phyloP scores from a whole-genome alignment of 306 rosid species.

The Mimosa bimucronata region DNA sequence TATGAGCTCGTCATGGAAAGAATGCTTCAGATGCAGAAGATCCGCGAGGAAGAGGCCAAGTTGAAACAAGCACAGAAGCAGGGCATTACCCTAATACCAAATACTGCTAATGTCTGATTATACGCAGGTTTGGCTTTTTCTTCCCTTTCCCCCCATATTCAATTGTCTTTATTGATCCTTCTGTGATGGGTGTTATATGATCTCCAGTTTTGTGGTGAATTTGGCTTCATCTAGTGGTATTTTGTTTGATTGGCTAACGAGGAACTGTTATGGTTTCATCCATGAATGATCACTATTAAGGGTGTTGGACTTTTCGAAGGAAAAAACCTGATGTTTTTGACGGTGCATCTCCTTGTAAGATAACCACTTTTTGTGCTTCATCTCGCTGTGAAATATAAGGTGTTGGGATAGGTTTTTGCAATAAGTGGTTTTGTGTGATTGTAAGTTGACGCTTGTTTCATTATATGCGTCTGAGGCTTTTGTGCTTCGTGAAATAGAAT shows the following conservation, averaged over 20 bases:
- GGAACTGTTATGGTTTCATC: neutral
- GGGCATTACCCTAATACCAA: constrained; percentile 70
- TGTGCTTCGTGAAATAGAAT: neutral
- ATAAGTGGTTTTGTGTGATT: neutral
- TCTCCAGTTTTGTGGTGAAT: neutral
- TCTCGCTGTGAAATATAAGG: neutral
- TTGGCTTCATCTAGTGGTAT: neutral
- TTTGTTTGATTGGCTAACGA: neutral
- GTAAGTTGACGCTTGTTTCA: neutral
- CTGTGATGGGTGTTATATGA: neutral
- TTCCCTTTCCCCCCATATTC: neutral
- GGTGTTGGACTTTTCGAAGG: neutral
- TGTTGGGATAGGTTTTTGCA: neutral
- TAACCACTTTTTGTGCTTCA: neutral
- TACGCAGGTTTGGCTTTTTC: constrained; percentile 21
- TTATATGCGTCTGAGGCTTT: neutral
- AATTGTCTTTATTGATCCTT: neutral
- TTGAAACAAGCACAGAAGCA: constrained; percentile 47
- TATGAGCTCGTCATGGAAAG: constrained; percentile 96
- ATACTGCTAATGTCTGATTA: constrained; percentile 70
- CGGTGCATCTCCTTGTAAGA: neutral
- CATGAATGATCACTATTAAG: neutral
- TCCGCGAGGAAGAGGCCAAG: constrained; percentile 60
- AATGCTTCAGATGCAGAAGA: constrained; percentile 95
- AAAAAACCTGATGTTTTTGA: neutral